A percentile compares a stretch with the other conserved stretches of the same genome.
These are phyloP conservation scores for Erodium maritimum DNA, from an alignment of 345 rosid genomes.

Conservation along the genomic window DNA sequence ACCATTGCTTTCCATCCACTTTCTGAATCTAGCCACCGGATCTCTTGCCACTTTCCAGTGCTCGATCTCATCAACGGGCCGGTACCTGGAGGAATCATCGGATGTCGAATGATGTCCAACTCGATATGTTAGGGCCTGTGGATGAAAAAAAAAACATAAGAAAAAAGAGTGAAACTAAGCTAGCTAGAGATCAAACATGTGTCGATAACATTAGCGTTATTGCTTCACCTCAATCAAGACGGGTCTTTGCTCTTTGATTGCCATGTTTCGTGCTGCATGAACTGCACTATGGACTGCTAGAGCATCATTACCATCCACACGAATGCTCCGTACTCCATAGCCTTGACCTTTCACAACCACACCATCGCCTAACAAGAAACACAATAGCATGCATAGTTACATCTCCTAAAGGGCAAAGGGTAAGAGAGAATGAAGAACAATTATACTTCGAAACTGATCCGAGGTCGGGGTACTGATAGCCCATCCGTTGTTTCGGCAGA, in stretches of 20 bases:
- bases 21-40: constrained; percentile 58
- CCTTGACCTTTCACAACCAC: constrained; percentile 70
- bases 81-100: constrained; percentile 87
- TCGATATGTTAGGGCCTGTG: constrained; percentile 77
- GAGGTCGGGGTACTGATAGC: constrained; percentile 74
- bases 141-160: no score
- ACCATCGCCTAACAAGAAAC: constrained; percentile 57
- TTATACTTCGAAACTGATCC: constrained; percentile 76
- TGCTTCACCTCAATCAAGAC: constrained; percentile 60
- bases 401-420: background rate
- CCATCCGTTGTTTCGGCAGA: constrained; percentile 89
- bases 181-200: background rate
- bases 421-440: constrained; percentile 1
- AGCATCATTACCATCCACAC: constrained; percentile 91
- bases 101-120: constrained; percentile 91
- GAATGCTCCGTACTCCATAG: constrained; percentile 73
- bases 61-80: constrained; percentile 57
- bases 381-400: background rate
- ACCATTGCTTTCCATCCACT: constrained; percentile 58
- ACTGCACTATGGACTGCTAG: constrained; percentile 79
- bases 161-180: no score
- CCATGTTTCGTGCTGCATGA: constrained; percentile 65
- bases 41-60: constrained; percentile 50
- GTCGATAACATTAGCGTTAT: background rate
- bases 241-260: constrained; percentile 56